Evolutionary conservation across 306 rosid genomes (phyloP).

Genomic region (Phaseolus lunatus): DNA sequence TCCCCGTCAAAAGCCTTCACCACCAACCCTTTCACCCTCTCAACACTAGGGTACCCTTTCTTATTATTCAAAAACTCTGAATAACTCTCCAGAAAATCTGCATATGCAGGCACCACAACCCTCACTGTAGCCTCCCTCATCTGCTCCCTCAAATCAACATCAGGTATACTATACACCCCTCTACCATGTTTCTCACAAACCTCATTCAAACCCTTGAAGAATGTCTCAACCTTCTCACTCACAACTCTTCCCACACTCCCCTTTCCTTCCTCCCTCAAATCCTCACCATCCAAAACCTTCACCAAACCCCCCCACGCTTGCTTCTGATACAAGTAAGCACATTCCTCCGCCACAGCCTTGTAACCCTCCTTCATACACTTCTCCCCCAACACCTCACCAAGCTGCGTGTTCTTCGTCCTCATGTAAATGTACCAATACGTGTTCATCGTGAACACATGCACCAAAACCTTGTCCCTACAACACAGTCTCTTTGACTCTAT

Average conservation of each 20-base stretch:
- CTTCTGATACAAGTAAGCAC: constrained; percentile 81
- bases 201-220: constrained; percentile 66
- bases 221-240: constrained; percentile 62
- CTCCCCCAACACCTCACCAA: constrained; percentile 75
- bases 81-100: constrained; percentile 60
- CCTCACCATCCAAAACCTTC: constrained; percentile 61
- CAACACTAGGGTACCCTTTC: constrained; percentile 57
- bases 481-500: constrained; percentile 66
- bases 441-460: constrained; percentile 70
- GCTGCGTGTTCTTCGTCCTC: constrained; percentile 81
- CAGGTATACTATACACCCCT: constrained; percentile 64
- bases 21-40: constrained; percentile 59
- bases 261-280: constrained; percentile 49
- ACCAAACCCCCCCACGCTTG: constrained; percentile 72
- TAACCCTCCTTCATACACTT: constrained; percentile 58
- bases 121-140: constrained; percentile 66
- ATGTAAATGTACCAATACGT: constrained; percentile 93
- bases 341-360: constrained; percentile 73
- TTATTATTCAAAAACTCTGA: constrained; percentile 59
- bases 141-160: constrained; percentile 75
- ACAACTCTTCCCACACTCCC: constrained; percentile 51
- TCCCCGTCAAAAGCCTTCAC: constrained; percentile 58
- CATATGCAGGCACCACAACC: constrained; percentile 62
- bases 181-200: constrained; percentile 56
- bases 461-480: constrained; percentile 64